Conservation (phyloP, 2,329 filamentous ascomycete species). For the Nemania abortiva region DNA sequence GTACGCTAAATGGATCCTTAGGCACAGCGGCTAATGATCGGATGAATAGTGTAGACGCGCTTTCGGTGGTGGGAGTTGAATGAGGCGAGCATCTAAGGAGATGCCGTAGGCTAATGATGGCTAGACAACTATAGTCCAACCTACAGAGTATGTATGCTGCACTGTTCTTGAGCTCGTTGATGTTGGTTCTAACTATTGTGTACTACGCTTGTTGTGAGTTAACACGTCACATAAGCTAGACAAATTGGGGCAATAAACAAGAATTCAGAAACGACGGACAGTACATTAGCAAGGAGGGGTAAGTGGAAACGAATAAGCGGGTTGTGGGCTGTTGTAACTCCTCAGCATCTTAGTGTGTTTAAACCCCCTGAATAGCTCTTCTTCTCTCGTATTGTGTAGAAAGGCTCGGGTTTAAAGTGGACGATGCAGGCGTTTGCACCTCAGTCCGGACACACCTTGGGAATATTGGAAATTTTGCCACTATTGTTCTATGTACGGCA, state of each 20-base stretch:
- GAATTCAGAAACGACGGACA: background rate
- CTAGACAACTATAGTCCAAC: background rate
- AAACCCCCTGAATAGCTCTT: slow-evolving; percentile 17
- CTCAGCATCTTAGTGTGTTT: slow-evolving; percentile 8
- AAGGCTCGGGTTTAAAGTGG: too few relatives aligned
- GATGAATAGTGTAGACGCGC: background rate
- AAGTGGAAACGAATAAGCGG: slow-evolving; percentile 32
- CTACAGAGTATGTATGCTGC: background rate
- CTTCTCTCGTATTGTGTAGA: background rate
- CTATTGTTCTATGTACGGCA: too few relatives aligned
- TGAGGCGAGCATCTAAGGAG: background rate
- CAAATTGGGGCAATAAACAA: background rate
- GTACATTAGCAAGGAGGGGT: slow-evolving; percentile 11
- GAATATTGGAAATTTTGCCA: background rate
- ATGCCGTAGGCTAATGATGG: background rate
- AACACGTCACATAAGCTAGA: background rate
- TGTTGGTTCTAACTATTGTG: background rate
- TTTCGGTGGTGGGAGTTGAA: background rate
- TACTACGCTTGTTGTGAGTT: background rate
- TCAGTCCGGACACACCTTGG: background rate
- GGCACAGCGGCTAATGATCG: background rate
- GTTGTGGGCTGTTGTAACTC: slow-evolving; percentile 27
- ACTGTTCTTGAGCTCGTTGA: background rate
- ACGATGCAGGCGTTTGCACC: too few relatives aligned
- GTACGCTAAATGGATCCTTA: background rate